phyloP scores from a whole-genome alignment of 176 grass and related monocot species.

The Stipa capillata region DNA sequence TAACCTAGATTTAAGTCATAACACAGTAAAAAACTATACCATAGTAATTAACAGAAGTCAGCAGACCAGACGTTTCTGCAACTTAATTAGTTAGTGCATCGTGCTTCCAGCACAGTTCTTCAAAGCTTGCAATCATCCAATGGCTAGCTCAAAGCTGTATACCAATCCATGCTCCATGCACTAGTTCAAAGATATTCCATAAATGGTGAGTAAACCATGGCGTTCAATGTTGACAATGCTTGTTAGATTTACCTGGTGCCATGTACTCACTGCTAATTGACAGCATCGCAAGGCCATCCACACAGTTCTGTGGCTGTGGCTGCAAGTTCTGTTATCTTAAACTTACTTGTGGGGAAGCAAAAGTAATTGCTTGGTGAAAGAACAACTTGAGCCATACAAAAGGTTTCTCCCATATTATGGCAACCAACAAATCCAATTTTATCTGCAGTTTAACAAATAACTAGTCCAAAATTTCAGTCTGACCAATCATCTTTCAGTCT shows the following conservation, averaged over 20 bases:
- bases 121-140: constrained; percentile 22
- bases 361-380: constrained; percentile 16
- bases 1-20: background rate
- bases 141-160: constrained; percentile 9
- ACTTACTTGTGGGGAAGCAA: constrained; percentile 14
- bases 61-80: constrained; percentile 10
- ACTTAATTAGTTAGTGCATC: constrained; percentile 9
- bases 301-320: constrained; percentile 16
- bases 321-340: constrained; percentile 31
- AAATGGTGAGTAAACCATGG: constrained; percentile 8
- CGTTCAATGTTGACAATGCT: background rate
- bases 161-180: constrained; percentile 27
- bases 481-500: constrained; percentile 22
- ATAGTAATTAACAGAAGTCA: background rate
- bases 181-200: constrained; percentile 27
- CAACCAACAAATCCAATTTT: constrained; percentile 16
- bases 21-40: background rate
- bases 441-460: constrained; percentile 25
- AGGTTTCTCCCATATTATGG: constrained; percentile 22
- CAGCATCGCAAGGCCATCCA: constrained; percentile 19
- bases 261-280: constrained; percentile 11
- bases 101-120: constrained; percentile 20
- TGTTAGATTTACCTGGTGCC: constrained; percentile 21
- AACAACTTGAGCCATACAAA: constrained; percentile 19
- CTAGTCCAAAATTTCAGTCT: constrained; percentile 35